phyloP scores from a whole-genome alignment of 192 early-diverging fungal species.

The Coemansia sp. region DNA sequence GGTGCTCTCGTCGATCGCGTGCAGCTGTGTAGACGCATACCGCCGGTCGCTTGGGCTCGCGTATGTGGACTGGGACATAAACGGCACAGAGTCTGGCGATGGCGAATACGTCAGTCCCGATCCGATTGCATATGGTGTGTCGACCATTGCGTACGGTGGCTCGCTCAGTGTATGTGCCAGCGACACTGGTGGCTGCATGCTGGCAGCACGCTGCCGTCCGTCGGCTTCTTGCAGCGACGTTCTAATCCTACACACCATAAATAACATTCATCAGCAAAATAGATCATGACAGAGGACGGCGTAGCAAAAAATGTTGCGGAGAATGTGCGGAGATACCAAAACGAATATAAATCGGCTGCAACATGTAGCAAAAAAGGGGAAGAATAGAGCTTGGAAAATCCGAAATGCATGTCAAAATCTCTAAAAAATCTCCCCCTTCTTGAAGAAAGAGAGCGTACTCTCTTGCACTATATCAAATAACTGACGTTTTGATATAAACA shows the following conservation, averaged over 20 bases:
- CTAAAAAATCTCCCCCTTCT: not conserved
- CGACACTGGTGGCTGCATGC: not conserved
- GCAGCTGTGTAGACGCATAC: slow-evolving; percentile 10
- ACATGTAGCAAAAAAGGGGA: too few relatives aligned
- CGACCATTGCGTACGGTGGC: not conserved
- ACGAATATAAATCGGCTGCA: too few relatives aligned
- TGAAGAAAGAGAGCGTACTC: not conserved
- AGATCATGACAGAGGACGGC: too few relatives aligned
- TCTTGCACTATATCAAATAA: not conserved
- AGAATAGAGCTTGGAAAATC: not conserved
- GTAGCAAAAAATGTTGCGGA: too few relatives aligned
- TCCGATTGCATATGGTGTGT: slow-evolving; percentile 1
- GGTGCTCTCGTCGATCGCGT: slow-evolving; percentile 27
- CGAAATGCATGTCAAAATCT: not conserved
- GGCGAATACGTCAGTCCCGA: not conserved
- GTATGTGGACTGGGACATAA: not conserved
- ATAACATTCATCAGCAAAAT: not conserved
- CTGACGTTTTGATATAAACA: not conserved
- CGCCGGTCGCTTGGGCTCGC: not conserved
- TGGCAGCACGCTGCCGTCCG: slow-evolving; percentile 5
- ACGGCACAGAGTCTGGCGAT: not conserved
- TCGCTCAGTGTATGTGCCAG: not conserved
- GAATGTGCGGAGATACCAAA: too few relatives aligned
- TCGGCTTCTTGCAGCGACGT: slow-evolving; percentile 22
- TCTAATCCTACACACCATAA: slow-evolving; percentile 15